Percentiles rank a stretch among this genome's conserved stretches.
Conservation (phyloP, 2,329 filamentous ascomycete genomes). For the Penicillium sp. region DNA sequence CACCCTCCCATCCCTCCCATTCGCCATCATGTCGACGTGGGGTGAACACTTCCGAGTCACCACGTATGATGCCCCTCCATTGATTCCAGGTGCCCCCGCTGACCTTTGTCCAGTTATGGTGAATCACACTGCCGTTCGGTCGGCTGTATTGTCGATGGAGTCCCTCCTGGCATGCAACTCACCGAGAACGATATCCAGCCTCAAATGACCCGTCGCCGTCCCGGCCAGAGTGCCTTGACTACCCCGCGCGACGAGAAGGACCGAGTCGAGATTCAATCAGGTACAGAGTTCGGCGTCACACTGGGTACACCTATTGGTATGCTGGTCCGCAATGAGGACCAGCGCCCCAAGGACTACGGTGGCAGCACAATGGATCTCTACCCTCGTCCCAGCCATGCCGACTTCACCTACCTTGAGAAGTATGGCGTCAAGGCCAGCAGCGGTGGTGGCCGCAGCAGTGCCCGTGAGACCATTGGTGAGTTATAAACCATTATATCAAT, state of each 20-base stretch:
- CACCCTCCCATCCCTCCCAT: conserved; percentile 1
- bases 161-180: conserved; percentile 83
- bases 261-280: conserved; percentile 86
- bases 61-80: conserved; percentile 61
- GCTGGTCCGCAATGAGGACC: conserved; percentile 88
- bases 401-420: conserved; percentile 97
- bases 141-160: conserved; percentile 92
- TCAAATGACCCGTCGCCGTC: conserved; percentile 87
- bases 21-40: conserved; percentile 78
- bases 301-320: conserved; percentile 89
- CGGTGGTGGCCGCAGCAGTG: conserved; percentile 86
- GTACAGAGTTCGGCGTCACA: conserved; percentile 86
- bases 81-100: neutral
- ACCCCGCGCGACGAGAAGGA: conserved; percentile 95
- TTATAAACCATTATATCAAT: conserved; percentile 6
- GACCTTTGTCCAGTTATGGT: conserved; percentile 61
- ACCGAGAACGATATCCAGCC: conserved; percentile 89
- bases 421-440: conserved; percentile 92
- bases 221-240: conserved; percentile 86
- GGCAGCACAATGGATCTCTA: conserved; percentile 87
- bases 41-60: conserved; percentile 81
- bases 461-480: conserved; percentile 88
- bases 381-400: conserved; percentile 89
- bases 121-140: conserved; percentile 92
- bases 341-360: conserved; percentile 89